These are phyloP conservation scores for Letharia lupina DNA, from an alignment of 495 filamentous ascomycete genomes.

Conservation along the genomic window DNA sequence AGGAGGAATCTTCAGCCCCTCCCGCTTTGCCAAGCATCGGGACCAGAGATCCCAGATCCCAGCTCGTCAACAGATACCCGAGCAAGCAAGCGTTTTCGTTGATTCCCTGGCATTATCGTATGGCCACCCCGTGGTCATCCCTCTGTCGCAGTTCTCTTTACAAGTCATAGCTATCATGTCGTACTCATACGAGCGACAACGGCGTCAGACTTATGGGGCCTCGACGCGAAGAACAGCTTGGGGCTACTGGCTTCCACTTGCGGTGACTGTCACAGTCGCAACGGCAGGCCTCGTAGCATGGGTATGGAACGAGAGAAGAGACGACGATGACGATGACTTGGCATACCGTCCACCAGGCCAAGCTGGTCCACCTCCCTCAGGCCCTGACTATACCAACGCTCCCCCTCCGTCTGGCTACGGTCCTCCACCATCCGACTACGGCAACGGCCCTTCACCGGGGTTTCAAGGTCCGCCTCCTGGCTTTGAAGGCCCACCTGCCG, in stretches of 20 bases:
- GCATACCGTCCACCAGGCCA: slow-evolving; percentile 27
- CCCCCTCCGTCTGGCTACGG: slow-evolving; percentile 16
- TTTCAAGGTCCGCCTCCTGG: slow-evolving; percentile 32
- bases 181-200: slow-evolving; percentile 57
- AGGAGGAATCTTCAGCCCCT: background rate
- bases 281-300: slow-evolving; percentile 78
- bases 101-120: background rate
- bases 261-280: slow-evolving; percentile 74
- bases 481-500: slow-evolving; percentile 23
- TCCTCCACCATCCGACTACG: slow-evolving; percentile 22
- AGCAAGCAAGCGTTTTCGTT: background rate
- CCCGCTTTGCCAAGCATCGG: background rate
- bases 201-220: slow-evolving; percentile 49
- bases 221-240: slow-evolving; percentile 57
- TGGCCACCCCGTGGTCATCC: slow-evolving; percentile 12
- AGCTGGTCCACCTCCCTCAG: slow-evolving; percentile 35
- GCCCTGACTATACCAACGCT: slow-evolving; percentile 29
- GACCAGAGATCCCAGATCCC: background rate
- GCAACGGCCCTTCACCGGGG: slow-evolving; percentile 34
- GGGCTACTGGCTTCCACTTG: slow-evolving; percentile 79
- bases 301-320: slow-evolving; percentile 82
- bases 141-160: background rate
- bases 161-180: slow-evolving; percentile 46
- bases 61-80: slow-evolving; percentile 17
- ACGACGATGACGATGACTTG: slow-evolving; percentile 56